Conservation (phyloP, 768 basidiomycete species). For the Mycena kentingensis region DNA sequence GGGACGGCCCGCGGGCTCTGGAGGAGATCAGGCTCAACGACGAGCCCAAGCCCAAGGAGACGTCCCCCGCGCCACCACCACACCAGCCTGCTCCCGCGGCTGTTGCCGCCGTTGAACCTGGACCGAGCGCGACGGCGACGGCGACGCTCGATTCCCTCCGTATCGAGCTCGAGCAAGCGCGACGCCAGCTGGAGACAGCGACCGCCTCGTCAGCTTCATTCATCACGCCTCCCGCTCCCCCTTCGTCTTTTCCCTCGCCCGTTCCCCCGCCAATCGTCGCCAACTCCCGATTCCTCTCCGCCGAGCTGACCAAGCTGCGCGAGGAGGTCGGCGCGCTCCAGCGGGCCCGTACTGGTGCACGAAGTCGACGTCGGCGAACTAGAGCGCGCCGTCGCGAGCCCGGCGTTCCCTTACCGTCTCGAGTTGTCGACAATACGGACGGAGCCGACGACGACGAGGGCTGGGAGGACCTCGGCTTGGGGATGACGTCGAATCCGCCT, state of each 20-base stretch:
- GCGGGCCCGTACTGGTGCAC: neutral
- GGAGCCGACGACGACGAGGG: neutral
- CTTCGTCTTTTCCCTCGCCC: neutral
- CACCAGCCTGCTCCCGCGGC: neutral
- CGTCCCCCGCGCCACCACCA: neutral
- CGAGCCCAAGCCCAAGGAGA: neutral
- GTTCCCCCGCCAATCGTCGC: neutral
- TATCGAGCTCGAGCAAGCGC: neutral
- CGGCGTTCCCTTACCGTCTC: no score
- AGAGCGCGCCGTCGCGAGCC: neutral
- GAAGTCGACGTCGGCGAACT: neutral
- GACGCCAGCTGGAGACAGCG: neutral
- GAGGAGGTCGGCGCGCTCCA: conserved; percentile 5
- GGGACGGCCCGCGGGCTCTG: conserved; percentile 6
- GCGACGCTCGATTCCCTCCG: neutral
- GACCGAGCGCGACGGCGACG: neutral
- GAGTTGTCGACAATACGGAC: no score
- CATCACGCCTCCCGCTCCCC: neutral
- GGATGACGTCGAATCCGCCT: neutral
- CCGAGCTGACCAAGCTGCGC: conserved; percentile 4
- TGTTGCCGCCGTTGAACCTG: no score
- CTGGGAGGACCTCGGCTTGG: conserved; percentile 12
- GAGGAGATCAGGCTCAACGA: neutral
- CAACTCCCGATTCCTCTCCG: conserved; percentile 1
- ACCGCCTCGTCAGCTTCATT: neutral